Percentiles rank a stretch among this genome's conserved stretches.
These are phyloP conservation scores for Vickermania ingenoplastis DNA, from an alignment of 208 protist species.

Conservation along the genomic window DNA sequence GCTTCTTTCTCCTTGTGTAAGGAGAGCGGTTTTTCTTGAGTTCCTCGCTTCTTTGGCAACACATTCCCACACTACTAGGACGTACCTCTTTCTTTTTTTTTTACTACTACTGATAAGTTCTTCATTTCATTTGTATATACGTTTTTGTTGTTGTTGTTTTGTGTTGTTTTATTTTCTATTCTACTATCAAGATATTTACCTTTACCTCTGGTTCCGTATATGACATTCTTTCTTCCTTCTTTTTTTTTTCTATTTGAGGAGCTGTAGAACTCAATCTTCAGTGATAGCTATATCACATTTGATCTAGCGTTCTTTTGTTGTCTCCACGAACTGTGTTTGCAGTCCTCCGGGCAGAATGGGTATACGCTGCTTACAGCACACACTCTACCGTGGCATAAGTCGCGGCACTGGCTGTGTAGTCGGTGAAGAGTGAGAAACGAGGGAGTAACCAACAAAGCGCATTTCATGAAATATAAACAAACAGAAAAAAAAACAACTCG, in stretches of 20 bases:
- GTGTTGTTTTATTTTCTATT: constrained; percentile 9
- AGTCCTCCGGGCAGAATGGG: not conserved
- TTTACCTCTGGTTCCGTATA: not conserved
- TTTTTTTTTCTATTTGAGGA: not conserved
- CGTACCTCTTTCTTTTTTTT: not conserved
- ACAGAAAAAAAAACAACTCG: not conserved
- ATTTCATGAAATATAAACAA: not conserved
- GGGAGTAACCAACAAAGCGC: not conserved
- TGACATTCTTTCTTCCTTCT: not conserved
- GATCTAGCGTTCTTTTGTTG: not conserved
- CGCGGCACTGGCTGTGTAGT: not conserved
- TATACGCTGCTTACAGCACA: not conserved
- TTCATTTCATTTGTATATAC: not conserved
- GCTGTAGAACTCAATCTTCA: not conserved
- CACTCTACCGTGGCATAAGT: not conserved
- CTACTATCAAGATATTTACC: not conserved
- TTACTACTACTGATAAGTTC: not conserved
- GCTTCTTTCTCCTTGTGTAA: not conserved
- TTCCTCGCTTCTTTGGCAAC: not conserved
- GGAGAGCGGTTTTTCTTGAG: too few species aligned
- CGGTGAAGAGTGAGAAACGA: not conserved
- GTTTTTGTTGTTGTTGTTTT: constrained; percentile 14
- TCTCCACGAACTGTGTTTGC: not conserved
- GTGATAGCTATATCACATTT: not conserved
- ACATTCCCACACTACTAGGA: not conserved